Evolutionary conservation across 495 filamentous ascomycete genomes (phyloP).

Genomic region (Aspergillus homomorphus): DNA sequence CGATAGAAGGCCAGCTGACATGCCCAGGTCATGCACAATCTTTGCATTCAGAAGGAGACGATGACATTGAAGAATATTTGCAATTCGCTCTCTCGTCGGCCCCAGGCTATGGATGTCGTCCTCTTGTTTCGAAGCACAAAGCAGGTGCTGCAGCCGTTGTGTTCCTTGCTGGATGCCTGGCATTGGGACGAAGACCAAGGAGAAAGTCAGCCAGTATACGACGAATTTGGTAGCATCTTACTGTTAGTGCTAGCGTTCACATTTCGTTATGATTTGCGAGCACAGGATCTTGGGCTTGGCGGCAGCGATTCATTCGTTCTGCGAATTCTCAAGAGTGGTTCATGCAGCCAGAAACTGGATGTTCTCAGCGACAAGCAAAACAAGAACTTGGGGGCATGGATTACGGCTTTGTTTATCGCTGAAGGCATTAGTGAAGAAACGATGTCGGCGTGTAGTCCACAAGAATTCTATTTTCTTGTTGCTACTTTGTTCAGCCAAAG

Average conservation of each 20-base stretch:
- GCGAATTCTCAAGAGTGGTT: constrained; percentile 67
- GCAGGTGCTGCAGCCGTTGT: constrained; percentile 77
- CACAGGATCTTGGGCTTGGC: constrained; percentile 62
- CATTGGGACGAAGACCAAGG: constrained; percentile 88
- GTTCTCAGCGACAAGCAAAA: constrained; percentile 71
- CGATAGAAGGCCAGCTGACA: constrained; percentile 15
- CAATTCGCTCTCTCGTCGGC: constrained; percentile 72
- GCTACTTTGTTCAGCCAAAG: constrained; percentile 86
- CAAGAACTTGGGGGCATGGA: constrained; percentile 77
- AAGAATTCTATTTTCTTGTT: constrained; percentile 90
- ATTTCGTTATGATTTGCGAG: constrained; percentile 74
- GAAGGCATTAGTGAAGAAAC: constrained; percentile 84
- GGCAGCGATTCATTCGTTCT: constrained; percentile 69
- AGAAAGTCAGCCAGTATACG: constrained; percentile 94
- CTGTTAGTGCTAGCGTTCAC: constrained; percentile 78
- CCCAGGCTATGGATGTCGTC: constrained; percentile 77
- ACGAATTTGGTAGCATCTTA: constrained; percentile 89
- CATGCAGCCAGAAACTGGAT: constrained; percentile 57
- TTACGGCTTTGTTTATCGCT: constrained; percentile 79
- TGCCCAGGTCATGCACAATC: constrained; percentile 64
- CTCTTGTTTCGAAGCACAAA: constrained; percentile 77
- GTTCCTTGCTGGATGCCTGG: constrained; percentile 83
- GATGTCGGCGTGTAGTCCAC: constrained; percentile 86
- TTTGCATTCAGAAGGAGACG: constrained; percentile 82
- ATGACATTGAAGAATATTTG: constrained; percentile 87